Conservation (phyloP, 768 basidiomycete genomes). For the Pleurotus tuber-regium region DNA sequence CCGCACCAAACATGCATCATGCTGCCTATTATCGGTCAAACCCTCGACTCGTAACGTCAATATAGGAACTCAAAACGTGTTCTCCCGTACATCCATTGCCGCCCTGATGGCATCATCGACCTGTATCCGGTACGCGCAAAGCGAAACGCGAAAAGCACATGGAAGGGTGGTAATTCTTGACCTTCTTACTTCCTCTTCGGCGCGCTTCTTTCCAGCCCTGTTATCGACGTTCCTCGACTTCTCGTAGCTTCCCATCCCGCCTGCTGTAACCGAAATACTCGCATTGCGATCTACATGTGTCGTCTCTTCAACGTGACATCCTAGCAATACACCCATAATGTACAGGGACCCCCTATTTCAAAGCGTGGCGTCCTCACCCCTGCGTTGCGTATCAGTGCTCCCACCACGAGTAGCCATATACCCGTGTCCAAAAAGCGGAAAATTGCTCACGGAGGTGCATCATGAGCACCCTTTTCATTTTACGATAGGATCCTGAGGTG, state of each 20-base stretch:
- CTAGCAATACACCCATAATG: not conserved
- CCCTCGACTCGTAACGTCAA: not conserved
- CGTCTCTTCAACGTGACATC: not conserved
- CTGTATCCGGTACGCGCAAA: not conserved
- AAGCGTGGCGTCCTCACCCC: not conserved
- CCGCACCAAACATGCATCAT: too few species aligned
- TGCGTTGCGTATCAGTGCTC: not conserved
- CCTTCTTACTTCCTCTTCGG: not conserved
- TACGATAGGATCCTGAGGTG: not conserved
- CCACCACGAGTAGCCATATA: not conserved
- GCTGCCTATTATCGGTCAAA: not conserved
- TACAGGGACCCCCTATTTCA: not conserved
- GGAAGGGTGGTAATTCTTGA: not conserved
- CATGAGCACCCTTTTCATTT: constrained; percentile 1
- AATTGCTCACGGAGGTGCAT: not conserved
- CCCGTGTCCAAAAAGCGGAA: not conserved
- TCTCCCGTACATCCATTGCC: not conserved
- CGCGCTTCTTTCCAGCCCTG: not conserved
- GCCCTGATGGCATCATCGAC: constrained; percentile 1
- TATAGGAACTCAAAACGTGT: not conserved
- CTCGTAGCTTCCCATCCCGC: not conserved
- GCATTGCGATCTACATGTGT: not conserved
- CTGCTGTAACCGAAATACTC: not conserved
- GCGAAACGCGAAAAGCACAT: not conserved
- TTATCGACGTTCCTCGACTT: not conserved